phyloP scores from a whole-genome alignment of 305 asterid species.

The Lippia alba region DNA sequence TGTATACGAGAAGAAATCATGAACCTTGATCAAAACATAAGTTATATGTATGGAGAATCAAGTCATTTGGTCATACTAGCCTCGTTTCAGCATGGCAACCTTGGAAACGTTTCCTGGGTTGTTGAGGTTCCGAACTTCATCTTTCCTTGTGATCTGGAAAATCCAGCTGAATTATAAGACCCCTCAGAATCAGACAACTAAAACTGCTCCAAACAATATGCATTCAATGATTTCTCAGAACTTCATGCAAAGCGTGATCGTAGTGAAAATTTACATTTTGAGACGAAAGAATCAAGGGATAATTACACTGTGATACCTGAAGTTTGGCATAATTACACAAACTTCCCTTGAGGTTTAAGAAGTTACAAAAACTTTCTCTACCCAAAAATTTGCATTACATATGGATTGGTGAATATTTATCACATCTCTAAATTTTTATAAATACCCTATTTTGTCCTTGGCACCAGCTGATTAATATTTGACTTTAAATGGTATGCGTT shows the following conservation, averaged over 20 bases:
- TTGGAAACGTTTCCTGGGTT: not conserved
- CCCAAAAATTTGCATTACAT: not conserved
- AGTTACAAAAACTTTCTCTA: not conserved
- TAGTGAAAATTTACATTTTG: too few relatives aligned
- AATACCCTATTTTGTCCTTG: too few relatives aligned
- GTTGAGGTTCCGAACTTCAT: not conserved
- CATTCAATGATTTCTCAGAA: not conserved
- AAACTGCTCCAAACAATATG: slow-evolving; percentile 4
- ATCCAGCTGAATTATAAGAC: slow-evolving; percentile 4
- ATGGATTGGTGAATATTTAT: not conserved
- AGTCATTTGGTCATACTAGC: not conserved
- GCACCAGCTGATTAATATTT: too few relatives aligned
- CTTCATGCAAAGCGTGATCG: not conserved
- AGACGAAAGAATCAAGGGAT: too few relatives aligned
- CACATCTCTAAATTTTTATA: too few relatives aligned
- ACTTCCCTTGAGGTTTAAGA: too few relatives aligned
- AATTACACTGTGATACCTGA: not conserved
- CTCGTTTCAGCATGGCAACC: slow-evolving; percentile 9
- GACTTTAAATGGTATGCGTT: too few relatives aligned
- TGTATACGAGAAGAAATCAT: slow-evolving; percentile 6
- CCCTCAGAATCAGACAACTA: slow-evolving; percentile 3
- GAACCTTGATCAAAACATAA: not conserved
- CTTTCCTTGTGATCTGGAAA: not conserved
- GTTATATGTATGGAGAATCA: not conserved
- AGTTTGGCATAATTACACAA: too few relatives aligned